Evolutionary conservation across 2,329 filamentous ascomycete species (phyloP), one percentile per base, ranked within the genome.

Genomic region (Phaeosphaeria sp.): DNA sequence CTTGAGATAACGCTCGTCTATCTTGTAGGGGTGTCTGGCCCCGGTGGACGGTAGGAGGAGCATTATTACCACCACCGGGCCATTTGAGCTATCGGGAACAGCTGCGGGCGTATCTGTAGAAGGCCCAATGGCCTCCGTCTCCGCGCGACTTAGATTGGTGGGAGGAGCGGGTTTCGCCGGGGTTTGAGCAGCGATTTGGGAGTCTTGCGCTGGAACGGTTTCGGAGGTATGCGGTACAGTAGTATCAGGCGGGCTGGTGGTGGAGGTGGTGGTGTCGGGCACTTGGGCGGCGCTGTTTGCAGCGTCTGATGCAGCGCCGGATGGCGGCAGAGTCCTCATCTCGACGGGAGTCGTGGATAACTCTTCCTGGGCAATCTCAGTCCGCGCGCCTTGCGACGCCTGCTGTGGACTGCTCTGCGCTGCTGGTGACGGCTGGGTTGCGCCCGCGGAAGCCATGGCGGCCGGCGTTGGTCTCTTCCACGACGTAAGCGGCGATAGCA

Each of bases 1-100:
- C 53, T 84, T 83, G 54, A 98, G 82, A 72, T 97, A 97, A 72
- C 88, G 91, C 71, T 91, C 90, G 77, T 96, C 91, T 65, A 98
- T 90, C 74, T 89, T 92, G 79, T 96, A 97, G 0, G 93, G 92
- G 78, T 97, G 93, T 61, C 93, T 85, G 39, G 90, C 90, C 44
- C 93, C 93, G 0, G 85, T 92, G 0, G 89, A 51, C 10, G 51
- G 91, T 55, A 97, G 84, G 39, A 97, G 85, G 39, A 98, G 83
- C 52, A 92, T 96, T 66, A 98, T 96, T 62, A 86, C 85, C 73
- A 91, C 87, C 6, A 79, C 75, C 2, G 80, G 78, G 4, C 78
- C 76, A 56, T 74, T 74, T 22, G 72, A 64, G 48, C 71, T 72
- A 55, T 78, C 72, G 50, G 77, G 74, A 54, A 78, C 76, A 10